Evolutionary conservation across 768 basidiomycete genomes (phyloP), one percentile per base, ranked within the genome.

Genomic region (Amanita subjunquillea): DNA sequence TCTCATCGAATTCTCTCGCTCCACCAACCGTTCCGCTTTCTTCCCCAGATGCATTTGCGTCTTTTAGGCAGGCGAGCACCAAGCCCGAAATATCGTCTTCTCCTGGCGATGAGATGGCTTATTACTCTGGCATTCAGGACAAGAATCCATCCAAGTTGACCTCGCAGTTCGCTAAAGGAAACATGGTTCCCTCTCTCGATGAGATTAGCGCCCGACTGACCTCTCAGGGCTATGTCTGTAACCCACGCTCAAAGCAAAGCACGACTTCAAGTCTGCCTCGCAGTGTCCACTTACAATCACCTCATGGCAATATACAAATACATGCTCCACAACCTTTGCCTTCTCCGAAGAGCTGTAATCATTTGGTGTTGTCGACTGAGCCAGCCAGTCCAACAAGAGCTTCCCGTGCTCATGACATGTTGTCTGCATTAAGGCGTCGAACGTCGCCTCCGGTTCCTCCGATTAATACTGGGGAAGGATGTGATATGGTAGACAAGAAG

Each of bases 11-110:
- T 52, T 87, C 83, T 12, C 84, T 85, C 49, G 73, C 80, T 20
- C 74, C 84, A 54, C 82, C 82, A 63, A 80, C 83, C 63, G 84
- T 77, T 67, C 72, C 76, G 45, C 74, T 87, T 55, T 85, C 85
- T 22, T 86, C 85, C 27, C 48, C 48, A 7, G 38, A 40, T 7
- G 48, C 79, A 79, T 40, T 34, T 13, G 38, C 39, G 7, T 41
- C 40, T n/a, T 43, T 36, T 29, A 23, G 22, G 17, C 6, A 30
- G 29, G 12, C 50, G 6, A 20, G 30, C 32, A 2, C 13, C 13
- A 23, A 10, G 4, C 34, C 50, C 13, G 73, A 85, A 46, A 72
- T 74, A 30, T 83, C 85, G 3, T 85, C 85, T 32, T n/a, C 36
- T n/a, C 10, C 20, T 13, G 34, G 34, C 12, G 9, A 29, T 22